Percentiles rank a stretch among this genome's conserved stretches.
phyloP scores from a whole-genome alignment of 2,329 filamentous ascomycete species.

The Penicillium sp. region DNA sequence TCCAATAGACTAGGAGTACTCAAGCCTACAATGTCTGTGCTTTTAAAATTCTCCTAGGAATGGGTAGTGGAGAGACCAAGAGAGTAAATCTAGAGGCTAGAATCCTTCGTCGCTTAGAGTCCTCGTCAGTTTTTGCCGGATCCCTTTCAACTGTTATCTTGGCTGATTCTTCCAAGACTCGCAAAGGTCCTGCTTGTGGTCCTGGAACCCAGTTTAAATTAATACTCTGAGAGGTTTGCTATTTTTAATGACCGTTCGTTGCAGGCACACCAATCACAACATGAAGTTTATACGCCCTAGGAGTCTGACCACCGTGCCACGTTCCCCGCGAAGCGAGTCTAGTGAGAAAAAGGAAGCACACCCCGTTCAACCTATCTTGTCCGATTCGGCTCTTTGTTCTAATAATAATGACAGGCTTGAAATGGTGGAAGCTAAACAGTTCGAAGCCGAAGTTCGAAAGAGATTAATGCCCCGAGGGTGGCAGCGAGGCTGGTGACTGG shows the following conservation, averaged over 20 bases:
- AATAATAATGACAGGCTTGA: neutral
- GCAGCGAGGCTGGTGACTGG: constrained; percentile 13
- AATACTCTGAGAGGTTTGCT: neutral
- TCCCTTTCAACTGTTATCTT: neutral
- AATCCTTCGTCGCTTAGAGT: neutral
- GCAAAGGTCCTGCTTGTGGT: neutral
- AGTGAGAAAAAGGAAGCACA: neutral
- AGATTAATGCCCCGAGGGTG: neutral
- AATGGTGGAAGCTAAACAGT: neutral
- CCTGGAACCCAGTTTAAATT: neutral
- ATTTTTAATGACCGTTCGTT: constrained; percentile 6
- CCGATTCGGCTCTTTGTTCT: neutral
- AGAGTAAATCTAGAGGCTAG: neutral
- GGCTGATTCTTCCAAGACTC: neutral
- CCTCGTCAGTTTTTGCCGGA: constrained; percentile 2
- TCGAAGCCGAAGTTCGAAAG: neutral
- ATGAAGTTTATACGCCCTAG: neutral
- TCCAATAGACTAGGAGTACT: constrained; percentile 4
- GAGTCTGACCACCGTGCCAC: constrained; percentile 1
- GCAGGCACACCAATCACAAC: constrained; percentile 8
- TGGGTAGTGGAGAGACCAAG: neutral
- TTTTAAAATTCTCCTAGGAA: neutral
- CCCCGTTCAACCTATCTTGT: neutral
- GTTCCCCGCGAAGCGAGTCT: constrained; percentile 2
- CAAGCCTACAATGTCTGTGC: constrained; percentile 10